Evolutionary conservation across 202 grass and related monocot genomes (phyloP).

Genomic region (Elaeis oleifera): DNA sequence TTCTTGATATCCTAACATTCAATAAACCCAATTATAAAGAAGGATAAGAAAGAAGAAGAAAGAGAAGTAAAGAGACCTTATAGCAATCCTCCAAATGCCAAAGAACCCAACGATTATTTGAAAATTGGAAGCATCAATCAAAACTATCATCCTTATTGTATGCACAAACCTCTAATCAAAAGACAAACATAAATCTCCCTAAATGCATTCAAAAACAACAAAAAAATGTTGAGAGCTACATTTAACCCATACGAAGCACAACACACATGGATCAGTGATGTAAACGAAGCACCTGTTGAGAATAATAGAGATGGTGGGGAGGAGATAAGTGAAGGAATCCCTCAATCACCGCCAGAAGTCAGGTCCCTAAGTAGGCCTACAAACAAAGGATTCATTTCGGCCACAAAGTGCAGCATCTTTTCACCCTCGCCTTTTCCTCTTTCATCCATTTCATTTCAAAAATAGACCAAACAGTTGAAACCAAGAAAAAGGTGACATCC

Average conservation of each 20-base stretch:
- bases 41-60: neutral
- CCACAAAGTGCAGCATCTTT: conserved; percentile 70
- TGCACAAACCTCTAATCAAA: conserved; percentile 56
- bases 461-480: neutral
- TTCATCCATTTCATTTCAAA: conserved; percentile 15
- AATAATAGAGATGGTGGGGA: conserved; percentile 64
- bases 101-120: conserved; percentile 80
- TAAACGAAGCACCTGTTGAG: conserved; percentile 52
- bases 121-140: conserved; percentile 69
- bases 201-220: neutral
- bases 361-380: conserved; percentile 71
- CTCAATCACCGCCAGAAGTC: conserved; percentile 62
- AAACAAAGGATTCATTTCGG: conserved; percentile 77
- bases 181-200: neutral
- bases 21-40: neutral
- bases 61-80: conserved; percentile 33
- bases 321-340: conserved; percentile 72
- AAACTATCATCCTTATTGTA: conserved; percentile 71
- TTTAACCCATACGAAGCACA: conserved; percentile 5
- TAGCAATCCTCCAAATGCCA: conserved; percentile 75
- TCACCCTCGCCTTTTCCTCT: conserved; percentile 84
- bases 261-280: conserved; percentile 59
- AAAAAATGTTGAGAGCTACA: neutral
- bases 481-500: neutral
- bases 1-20: too few species aligned